Percentiles rank a stretch among this genome's conserved stretches.
Conservation (phyloP, 805 yeast genomes). For the Schwanniomyces sp. region DNA sequence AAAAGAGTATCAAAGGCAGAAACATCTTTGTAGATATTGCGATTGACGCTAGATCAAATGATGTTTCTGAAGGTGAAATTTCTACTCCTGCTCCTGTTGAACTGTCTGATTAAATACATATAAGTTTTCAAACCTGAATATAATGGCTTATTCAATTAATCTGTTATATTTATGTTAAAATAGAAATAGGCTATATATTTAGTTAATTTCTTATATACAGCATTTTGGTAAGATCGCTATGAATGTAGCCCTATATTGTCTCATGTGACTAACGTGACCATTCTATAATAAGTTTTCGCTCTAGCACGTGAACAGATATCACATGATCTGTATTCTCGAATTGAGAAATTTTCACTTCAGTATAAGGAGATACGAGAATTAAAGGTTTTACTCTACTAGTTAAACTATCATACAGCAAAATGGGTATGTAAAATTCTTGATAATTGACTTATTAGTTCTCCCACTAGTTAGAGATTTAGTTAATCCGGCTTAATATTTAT, state of each 20-base stretch:
- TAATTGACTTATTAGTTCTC: neutral
- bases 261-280: constrained; percentile 2
- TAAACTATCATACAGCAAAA: constrained; percentile 9
- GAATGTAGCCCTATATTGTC: neutral
- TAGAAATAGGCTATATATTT: neutral
- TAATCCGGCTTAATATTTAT: too few species aligned
- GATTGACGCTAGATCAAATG: constrained; percentile 50
- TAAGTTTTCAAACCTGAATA: neutral
- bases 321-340: neutral
- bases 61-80: constrained; percentile 25
- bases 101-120: neutral
- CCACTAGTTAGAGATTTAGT: neutral
- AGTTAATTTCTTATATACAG: neutral
- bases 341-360: constrained; percentile 2
- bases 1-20: constrained; percentile 64
- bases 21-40: constrained; percentile 71
- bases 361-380: neutral
- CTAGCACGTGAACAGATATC: neutral
- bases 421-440: constrained; percentile 9
- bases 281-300: neutral
- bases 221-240: neutral
- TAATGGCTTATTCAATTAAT: neutral
- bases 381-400: neutral
- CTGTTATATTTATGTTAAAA: neutral
- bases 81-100: constrained; percentile 4